phyloP scores from a whole-genome alignment of 192 early-diverging fungal species.

The Dimargaris xerosporica region DNA sequence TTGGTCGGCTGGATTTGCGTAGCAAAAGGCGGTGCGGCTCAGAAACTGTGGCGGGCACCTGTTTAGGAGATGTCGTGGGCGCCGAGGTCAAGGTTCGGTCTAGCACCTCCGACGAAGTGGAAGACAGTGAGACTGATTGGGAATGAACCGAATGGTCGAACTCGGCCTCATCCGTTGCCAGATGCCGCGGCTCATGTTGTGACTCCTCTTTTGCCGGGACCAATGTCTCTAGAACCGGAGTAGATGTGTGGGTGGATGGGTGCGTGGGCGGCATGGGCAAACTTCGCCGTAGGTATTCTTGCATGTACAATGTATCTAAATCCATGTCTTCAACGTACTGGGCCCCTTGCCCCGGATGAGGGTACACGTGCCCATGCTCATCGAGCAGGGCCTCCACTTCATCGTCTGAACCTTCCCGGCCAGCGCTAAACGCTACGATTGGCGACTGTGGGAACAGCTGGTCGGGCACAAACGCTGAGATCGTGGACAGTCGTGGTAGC shows the following conservation, averaged over 20 bases:
- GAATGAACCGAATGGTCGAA: too few relatives aligned
- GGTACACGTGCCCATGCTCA: conserved; percentile 7
- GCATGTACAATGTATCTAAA: background rate
- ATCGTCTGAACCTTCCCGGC: background rate
- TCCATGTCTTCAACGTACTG: background rate
- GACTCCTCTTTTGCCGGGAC: too few relatives aligned
- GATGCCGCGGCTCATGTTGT: too few relatives aligned
- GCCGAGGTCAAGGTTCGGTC: too few relatives aligned
- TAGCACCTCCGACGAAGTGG: too few relatives aligned
- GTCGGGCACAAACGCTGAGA: background rate
- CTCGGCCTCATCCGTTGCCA: too few relatives aligned
- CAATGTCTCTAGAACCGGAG: too few relatives aligned
- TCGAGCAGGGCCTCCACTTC: conserved; percentile 4
- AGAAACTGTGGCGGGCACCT: background rate
- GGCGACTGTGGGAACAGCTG: background rate
- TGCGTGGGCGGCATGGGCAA: too few relatives aligned
- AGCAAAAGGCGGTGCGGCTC: background rate
- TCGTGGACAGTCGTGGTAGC: background rate
- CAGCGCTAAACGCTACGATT: background rate
- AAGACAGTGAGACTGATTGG: too few relatives aligned
- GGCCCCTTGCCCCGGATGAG: background rate
- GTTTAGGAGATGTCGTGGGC: too few relatives aligned
- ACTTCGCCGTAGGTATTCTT: too few relatives aligned
- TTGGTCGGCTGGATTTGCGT: conserved; percentile 5
- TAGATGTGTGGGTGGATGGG: too few relatives aligned